Conservation (phyloP, 441 rosid genomes). For the Erodium trifolium region DNA sequence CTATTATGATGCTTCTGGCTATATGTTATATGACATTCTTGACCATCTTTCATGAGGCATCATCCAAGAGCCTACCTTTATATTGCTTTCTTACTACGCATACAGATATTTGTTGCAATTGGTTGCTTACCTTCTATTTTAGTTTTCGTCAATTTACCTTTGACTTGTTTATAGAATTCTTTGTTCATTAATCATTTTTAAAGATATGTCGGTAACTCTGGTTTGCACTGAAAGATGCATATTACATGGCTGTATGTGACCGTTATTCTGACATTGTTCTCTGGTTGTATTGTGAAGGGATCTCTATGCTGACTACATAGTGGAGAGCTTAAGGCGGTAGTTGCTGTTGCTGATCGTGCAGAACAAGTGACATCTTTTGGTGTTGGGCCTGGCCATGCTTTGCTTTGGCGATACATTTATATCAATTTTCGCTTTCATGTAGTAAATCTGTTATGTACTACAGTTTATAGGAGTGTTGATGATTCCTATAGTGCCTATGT, state of each 20-base stretch:
- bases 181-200: too few species aligned
- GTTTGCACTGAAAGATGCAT: too few species aligned
- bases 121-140: too few species aligned
- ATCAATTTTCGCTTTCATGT: conserved; percentile 1
- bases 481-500: conserved; percentile 9
- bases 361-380: background rate
- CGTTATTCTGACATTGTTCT: background rate
- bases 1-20: background rate
- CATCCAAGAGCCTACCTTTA: background rate
- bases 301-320: conserved; percentile 80
- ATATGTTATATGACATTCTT: background rate
- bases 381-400: background rate
- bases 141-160: too few species aligned
- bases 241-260: too few species aligned
- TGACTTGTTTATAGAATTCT: too few species aligned
- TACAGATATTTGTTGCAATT: too few species aligned
- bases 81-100: too few species aligned
- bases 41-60: background rate
- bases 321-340: conserved; percentile 90
- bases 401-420: background rate
- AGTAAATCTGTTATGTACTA: conserved; percentile 14
- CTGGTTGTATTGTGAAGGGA: conserved; percentile 11
- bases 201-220: too few species aligned
- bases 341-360: conserved; percentile 14
- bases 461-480: conserved; percentile 14